phyloP scores from a whole-genome alignment of 2,329 filamentous ascomycete species.

The Alternaria sp. region DNA sequence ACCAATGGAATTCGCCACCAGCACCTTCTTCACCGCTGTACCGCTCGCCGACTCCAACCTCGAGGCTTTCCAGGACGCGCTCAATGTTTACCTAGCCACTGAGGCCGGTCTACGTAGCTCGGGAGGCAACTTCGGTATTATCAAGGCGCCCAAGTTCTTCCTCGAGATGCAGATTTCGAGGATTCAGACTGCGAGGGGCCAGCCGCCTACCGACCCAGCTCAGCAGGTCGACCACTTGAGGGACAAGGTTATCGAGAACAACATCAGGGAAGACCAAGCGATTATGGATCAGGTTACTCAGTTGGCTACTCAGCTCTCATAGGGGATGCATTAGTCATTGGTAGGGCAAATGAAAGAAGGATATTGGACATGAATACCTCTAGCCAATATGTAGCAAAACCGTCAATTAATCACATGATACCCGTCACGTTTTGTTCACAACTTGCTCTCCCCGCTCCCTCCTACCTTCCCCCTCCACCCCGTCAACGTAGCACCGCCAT shows the following conservation, averaged over 20 bases:
- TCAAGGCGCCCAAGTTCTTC: constrained; percentile 71
- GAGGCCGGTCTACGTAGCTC: constrained; percentile 65
- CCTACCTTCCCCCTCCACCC: constrained; percentile 50
- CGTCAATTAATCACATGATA: neutral
- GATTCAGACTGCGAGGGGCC: constrained; percentile 66
- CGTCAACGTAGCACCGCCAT: constrained; percentile 54
- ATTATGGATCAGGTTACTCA: constrained; percentile 59
- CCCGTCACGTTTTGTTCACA: constrained; percentile 16
- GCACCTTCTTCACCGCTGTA: constrained; percentile 59
- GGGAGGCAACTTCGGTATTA: constrained; percentile 57
- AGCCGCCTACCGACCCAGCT: constrained; percentile 58
- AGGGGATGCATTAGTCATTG: neutral
- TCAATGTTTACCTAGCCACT: constrained; percentile 65
- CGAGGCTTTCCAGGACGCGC: constrained; percentile 58
- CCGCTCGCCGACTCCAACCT: constrained; percentile 60
- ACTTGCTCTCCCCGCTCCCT: constrained; percentile 28
- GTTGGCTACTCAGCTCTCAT: constrained; percentile 31
- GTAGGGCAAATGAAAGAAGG: neutral
- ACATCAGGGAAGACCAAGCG: constrained; percentile 56
- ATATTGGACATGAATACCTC: neutral
- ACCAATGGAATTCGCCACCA: constrained; percentile 62
- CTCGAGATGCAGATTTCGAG: constrained; percentile 64
- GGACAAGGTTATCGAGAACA: constrained; percentile 65
- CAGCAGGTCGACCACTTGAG: constrained; percentile 63
- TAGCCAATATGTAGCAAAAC: neutral